Conservation (phyloP, 306 rosid genomes). For the Prosopis cineraria region DNA sequence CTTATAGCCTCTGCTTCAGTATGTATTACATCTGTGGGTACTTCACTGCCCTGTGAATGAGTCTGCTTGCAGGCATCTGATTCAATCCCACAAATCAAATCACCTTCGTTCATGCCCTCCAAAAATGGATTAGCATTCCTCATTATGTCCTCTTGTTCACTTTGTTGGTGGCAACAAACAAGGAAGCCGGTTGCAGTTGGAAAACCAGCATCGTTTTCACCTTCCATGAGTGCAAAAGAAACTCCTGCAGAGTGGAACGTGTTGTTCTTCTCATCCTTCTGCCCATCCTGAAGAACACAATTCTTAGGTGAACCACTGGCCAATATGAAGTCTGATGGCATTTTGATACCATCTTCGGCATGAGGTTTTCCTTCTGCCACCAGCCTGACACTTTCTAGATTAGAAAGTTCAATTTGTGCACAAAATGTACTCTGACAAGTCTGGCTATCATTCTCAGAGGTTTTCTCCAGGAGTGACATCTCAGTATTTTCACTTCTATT, state of each 20-base stretch:
- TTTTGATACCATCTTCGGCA: conserved; percentile 40
- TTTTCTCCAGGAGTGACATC: conserved; percentile 28
- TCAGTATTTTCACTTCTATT: conserved; percentile 43
- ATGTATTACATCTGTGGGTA: conserved; percentile 37
- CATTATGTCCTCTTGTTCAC: conserved; percentile 49
- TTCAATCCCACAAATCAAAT: conserved; percentile 44
- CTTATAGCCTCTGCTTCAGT: conserved; percentile 36
- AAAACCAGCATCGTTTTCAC: conserved; percentile 26
- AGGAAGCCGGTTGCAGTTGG: conserved; percentile 34
- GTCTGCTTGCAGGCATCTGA: conserved; percentile 40
- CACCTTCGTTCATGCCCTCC: conserved; percentile 42
- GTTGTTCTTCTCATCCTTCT: conserved; percentile 38
- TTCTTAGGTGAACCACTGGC: conserved; percentile 30
- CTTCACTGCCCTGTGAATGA: conserved; percentile 42
- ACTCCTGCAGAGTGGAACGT: conserved; percentile 34
- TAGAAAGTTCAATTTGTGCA: conserved; percentile 36
- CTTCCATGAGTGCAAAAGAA: conserved; percentile 30
- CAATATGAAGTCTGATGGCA: conserved; percentile 30
- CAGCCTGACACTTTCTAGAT: conserved; percentile 22
- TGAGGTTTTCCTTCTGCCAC: conserved; percentile 34
- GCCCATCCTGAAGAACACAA: conserved; percentile 45
- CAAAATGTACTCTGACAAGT: conserved; percentile 33
- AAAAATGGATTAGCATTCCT: conserved; percentile 37
- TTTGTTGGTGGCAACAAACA: conserved; percentile 41
- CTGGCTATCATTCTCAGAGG: conserved; percentile 34